Conservation (phyloP, 208 protist genomes). For the Crithidia expoeki region DNA sequence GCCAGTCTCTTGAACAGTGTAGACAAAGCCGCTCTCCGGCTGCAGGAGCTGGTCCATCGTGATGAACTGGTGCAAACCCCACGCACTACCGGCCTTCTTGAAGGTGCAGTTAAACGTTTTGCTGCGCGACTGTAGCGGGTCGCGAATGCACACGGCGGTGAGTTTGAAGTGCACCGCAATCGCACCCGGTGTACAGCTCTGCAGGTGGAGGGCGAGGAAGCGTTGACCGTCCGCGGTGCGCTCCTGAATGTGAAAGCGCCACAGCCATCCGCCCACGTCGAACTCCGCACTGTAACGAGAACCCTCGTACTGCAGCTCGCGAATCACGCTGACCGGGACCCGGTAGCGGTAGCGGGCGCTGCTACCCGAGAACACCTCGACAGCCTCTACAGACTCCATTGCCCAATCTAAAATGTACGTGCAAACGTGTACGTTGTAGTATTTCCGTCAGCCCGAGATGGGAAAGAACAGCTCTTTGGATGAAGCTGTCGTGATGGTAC, state of each 20-base stretch:
- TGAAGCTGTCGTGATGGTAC: too few relatives aligned
- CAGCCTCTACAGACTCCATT: conserved; percentile 67
- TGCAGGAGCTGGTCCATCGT: conserved; percentile 56
- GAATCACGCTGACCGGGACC: conserved; percentile 69
- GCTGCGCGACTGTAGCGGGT: conserved; percentile 66
- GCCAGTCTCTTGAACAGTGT: conserved; percentile 66
- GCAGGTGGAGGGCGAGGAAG: conserved; percentile 83
- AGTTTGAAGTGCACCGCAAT: conserved; percentile 81
- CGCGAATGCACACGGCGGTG: conserved; percentile 58
- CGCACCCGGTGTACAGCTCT: conserved; percentile 64
- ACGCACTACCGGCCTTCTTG: conserved; percentile 80
- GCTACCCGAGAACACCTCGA: conserved; percentile 69
- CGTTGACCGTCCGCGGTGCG: conserved; percentile 47
- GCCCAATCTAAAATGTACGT: too few relatives aligned
- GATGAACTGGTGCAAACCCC: conserved; percentile 90
- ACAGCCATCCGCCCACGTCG: conserved; percentile 69
- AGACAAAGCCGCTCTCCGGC: conserved; percentile 66
- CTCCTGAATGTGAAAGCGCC: conserved; percentile 88
- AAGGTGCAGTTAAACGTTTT: conserved; percentile 89
- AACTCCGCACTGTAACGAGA: conserved; percentile 86
- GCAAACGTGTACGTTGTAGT: too few relatives aligned
- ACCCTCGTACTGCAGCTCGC: conserved; percentile 60
- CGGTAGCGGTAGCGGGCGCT: conserved; percentile 83
- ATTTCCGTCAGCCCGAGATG: too few relatives aligned
- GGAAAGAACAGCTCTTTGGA: too few relatives aligned